Evolutionary conservation across 768 basidiomycete species (phyloP).

Genomic region (Tricholoma saponaceum): DNA sequence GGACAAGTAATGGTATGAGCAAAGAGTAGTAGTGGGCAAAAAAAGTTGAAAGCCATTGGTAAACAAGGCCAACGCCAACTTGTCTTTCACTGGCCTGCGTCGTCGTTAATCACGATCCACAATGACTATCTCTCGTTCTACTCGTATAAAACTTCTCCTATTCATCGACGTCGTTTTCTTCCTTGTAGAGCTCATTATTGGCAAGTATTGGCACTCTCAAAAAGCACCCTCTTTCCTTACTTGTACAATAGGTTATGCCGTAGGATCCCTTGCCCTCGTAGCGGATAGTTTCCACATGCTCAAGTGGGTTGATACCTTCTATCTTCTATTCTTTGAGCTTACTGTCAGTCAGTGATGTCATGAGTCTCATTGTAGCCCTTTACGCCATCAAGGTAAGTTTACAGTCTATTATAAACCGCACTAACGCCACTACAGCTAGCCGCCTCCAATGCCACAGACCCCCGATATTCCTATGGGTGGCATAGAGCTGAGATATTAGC

Average conservation of each 20-base stretch:
- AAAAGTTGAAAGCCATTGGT: not conserved
- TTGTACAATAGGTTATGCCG: constrained; percentile 71
- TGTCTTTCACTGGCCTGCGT: no score
- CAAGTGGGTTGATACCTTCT: constrained; percentile 55
- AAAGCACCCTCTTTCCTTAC: constrained; percentile 3
- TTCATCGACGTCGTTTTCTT: constrained; percentile 86
- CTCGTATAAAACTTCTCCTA: constrained; percentile 72
- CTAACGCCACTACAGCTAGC: constrained; percentile 49
- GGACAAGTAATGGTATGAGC: not conserved
- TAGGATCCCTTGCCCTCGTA: constrained; percentile 91
- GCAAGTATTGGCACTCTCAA: constrained; percentile 31
- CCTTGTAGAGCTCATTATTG: constrained; percentile 78
- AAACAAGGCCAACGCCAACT: constrained; percentile 1
- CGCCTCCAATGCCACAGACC: constrained; percentile 50
- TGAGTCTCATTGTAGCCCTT: constrained; percentile 91
- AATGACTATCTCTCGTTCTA: constrained; percentile 58
- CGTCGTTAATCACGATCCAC: no score
- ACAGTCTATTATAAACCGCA: constrained; percentile 6
- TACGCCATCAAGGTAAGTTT: constrained; percentile 82
- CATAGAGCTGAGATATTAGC: constrained; percentile 96
- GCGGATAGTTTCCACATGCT: constrained; percentile 99
- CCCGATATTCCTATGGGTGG: constrained; percentile 97
- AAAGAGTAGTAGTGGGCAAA: no score
- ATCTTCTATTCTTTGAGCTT: not conserved
- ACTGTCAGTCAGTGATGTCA: constrained; percentile 71